phyloP scores from a whole-genome alignment of 176 grass and related monocot species.

The Lolium rigidum region DNA sequence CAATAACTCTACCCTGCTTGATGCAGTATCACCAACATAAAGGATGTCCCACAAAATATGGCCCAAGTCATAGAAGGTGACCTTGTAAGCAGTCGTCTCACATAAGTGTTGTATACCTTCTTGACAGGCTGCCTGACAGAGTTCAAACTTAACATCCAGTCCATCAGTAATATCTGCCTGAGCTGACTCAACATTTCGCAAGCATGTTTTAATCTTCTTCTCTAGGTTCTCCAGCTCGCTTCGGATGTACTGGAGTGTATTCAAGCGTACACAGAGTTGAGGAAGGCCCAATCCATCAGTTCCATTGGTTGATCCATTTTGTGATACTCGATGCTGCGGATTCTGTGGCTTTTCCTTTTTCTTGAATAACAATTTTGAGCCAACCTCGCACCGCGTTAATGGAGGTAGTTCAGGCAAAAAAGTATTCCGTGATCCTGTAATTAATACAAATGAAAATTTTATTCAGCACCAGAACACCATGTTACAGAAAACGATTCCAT shows the following conservation, averaged over 20 bases:
- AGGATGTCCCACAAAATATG: conserved; percentile 86
- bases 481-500: conserved; percentile 30
- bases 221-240: conserved; percentile 84
- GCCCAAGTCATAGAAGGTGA: conserved; percentile 80
- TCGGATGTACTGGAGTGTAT: conserved; percentile 81
- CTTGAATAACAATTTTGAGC: conserved; percentile 90
- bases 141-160: conserved; percentile 88
- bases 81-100: conserved; percentile 93
- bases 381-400: conserved; percentile 90
- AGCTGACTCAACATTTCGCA: conserved; percentile 92
- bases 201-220: conserved; percentile 93
- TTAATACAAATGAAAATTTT: neutral
- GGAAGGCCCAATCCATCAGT: conserved; percentile 64
- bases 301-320: conserved; percentile 72
- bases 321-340: conserved; percentile 66
- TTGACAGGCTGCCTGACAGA: conserved; percentile 78
- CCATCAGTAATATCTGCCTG: conserved; percentile 88
- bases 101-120: conserved; percentile 88
- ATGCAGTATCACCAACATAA: conserved; percentile 67
- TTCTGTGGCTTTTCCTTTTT: conserved; percentile 86
- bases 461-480: conserved; percentile 24
- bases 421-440: conserved; percentile 74
- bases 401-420: conserved; percentile 83
- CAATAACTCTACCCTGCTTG: conserved; percentile 73
- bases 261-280: conserved; percentile 91